phyloP scores from a whole-genome alignment of 257 asterid species.

The Echites panduratus region DNA sequence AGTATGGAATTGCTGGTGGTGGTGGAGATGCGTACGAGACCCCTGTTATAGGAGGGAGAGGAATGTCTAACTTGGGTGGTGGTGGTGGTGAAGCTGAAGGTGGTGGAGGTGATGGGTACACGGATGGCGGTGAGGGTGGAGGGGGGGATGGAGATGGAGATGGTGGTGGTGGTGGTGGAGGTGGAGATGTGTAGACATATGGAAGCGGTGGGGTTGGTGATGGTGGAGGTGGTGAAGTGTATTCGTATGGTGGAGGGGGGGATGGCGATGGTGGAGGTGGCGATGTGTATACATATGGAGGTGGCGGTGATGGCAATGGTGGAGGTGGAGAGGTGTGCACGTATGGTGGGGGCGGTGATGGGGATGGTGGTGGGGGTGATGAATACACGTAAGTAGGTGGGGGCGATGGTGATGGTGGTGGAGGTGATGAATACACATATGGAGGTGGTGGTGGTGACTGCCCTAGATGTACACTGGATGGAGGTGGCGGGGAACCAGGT shows the following conservation, averaged over 20 bases:
- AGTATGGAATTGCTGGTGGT: slow-evolving; percentile 39
- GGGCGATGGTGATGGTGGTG: slow-evolving; percentile 13
- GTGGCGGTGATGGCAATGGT: slow-evolving; percentile 21
- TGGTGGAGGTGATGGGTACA: slow-evolving; percentile 30
- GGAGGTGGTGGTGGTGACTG: slow-evolving; percentile 25
- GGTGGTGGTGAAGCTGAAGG: slow-evolving; percentile 27
- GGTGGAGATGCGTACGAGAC: slow-evolving; percentile 45
- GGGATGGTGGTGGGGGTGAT: slow-evolving; percentile 28
- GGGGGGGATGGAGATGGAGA: slow-evolving; percentile 35
- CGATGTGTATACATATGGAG: slow-evolving; percentile 20
- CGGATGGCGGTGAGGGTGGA: slow-evolving; percentile 18
- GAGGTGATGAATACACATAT: slow-evolving; percentile 10
- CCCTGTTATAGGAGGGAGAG: slow-evolving; percentile 32
- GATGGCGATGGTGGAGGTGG: slow-evolving; percentile 29
- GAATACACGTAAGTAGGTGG: slow-evolving; percentile 11
- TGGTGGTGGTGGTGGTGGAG: too few species aligned
- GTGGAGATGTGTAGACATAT: slow-evolving; percentile 18
- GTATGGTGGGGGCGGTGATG: slow-evolving; percentile 19
- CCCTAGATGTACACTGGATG: slow-evolving; percentile 8
- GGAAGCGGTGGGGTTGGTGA: slow-evolving; percentile 44
- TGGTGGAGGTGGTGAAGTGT: slow-evolving; percentile 38
- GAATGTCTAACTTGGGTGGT: slow-evolving; percentile 24
- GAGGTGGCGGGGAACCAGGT: slow-evolving; percentile 25
- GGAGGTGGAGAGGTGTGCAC: slow-evolving; percentile 15
- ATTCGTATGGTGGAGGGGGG: slow-evolving; percentile 13